Evolutionary conservation across 805 yeast species (phyloP).

Genomic region (Candida broadrunensis): DNA sequence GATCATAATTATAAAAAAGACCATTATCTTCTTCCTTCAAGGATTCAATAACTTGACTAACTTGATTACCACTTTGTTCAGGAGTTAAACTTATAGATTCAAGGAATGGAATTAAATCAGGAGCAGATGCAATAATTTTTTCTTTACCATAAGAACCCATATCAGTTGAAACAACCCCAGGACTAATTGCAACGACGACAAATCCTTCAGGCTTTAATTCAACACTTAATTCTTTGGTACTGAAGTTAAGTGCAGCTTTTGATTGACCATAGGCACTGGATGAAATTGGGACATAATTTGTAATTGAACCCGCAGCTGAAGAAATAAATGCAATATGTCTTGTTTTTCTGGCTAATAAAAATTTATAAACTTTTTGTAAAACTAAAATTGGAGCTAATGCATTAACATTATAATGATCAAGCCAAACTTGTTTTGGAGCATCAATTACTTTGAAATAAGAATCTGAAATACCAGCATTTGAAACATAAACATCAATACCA

Average conservation of each 20-base stretch:
- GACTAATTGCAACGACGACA: conserved; percentile 30
- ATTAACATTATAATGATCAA: not conserved
- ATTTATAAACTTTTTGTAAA: not conserved
- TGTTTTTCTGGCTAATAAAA: not conserved
- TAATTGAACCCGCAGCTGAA: not conserved
- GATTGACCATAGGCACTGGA: conserved; percentile 29
- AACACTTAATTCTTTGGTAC: conserved; percentile 18
- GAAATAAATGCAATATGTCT: not conserved
- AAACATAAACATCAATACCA: conserved; percentile 31
- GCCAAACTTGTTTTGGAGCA: not conserved
- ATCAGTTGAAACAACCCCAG: conserved; percentile 39
- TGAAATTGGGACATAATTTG: not conserved
- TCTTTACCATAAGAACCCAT: conserved; percentile 13
- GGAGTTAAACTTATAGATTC: not conserved
- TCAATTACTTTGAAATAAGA: not conserved
- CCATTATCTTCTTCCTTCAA: not conserved
- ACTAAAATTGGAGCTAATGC: not conserved
- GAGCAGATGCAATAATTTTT: not conserved
- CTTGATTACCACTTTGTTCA: conserved; percentile 7
- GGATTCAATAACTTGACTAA: conserved; percentile 46
- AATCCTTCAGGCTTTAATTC: conserved; percentile 15
- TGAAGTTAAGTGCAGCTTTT: conserved; percentile 34
- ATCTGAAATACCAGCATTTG: conserved; percentile 26
- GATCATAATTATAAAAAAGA: not conserved
- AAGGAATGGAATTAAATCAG: not conserved